These are phyloP conservation scores for Talaromyces wortmannii DNA, from an alignment of 495 filamentous ascomycete genomes.

Conservation along the genomic window DNA sequence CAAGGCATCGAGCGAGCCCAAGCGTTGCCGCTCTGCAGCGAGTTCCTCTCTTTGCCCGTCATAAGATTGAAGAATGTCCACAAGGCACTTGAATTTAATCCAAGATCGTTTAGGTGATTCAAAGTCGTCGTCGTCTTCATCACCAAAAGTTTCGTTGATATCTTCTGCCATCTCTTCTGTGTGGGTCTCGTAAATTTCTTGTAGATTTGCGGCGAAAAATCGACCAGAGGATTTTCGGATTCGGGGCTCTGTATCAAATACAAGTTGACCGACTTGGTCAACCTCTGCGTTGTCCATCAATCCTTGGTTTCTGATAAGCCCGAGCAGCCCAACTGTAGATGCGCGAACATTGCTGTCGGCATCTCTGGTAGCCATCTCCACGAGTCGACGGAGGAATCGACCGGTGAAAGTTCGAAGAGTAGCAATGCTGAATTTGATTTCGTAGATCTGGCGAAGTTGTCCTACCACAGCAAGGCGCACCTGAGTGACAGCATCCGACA, in stretches of 20 bases:
- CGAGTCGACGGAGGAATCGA: conserved; percentile 75
- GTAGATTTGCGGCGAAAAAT: conserved; percentile 82
- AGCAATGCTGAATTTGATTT: conserved; percentile 65
- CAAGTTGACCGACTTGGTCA: conserved; percentile 72
- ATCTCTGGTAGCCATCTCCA: conserved; percentile 88
- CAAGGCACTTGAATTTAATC: conserved; percentile 87
- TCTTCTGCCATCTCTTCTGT: conserved; percentile 83
- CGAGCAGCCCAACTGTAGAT: conserved; percentile 69
- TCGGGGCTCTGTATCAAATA: conserved; percentile 78
- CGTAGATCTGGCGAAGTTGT: conserved; percentile 70
- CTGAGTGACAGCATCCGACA: conserved; percentile 66
- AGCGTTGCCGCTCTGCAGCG: conserved; percentile 22
- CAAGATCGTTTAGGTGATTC: conserved; percentile 70
- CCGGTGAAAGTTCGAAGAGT: conserved; percentile 84
- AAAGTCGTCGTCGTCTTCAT: conserved; percentile 58
- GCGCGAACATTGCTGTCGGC: conserved; percentile 71
- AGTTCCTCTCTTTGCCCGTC: conserved; percentile 49
- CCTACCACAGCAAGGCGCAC: conserved; percentile 74
- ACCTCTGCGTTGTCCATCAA: conserved; percentile 87
- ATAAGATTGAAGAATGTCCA: conserved; percentile 74
- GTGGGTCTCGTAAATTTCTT: conserved; percentile 71
- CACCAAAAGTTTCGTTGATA: conserved; percentile 57
- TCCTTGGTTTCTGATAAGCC: conserved; percentile 73
- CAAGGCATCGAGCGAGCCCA: conserved; percentile 24
- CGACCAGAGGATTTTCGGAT: conserved; percentile 80